Conservation (phyloP, 2,329 filamentous ascomycete species). For the Nakataea oryzae region DNA sequence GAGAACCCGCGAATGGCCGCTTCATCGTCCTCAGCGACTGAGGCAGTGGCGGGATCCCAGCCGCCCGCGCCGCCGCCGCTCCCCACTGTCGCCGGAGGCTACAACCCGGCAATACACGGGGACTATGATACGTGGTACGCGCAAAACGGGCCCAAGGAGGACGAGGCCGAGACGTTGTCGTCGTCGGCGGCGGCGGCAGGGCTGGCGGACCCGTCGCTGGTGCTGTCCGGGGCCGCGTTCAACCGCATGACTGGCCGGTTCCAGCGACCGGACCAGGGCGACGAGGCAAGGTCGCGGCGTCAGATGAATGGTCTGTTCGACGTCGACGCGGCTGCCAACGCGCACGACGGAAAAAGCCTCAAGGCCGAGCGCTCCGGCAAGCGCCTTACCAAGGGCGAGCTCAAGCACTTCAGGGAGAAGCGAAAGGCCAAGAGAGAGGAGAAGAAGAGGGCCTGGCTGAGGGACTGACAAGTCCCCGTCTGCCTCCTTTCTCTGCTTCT, state of each 20-base stretch:
- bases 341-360: conserved; percentile 79
- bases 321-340: conserved; percentile 85
- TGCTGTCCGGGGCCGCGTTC: conserved; percentile 40
- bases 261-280: conserved; percentile 58
- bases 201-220: conserved; percentile 19
- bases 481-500: neutral
- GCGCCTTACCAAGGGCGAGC: conserved; percentile 73
- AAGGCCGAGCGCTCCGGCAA: conserved; percentile 83
- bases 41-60: neutral
- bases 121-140: conserved; percentile 98
- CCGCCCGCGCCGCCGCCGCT: conserved; percentile 9
- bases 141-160: conserved; percentile 33
- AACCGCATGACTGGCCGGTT: conserved; percentile 85
- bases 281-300: conserved; percentile 75
- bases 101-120: conserved; percentile 93
- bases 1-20: conserved; percentile 68
- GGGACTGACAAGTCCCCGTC: conserved; percentile 48
- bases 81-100: conserved; percentile 53
- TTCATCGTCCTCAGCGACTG: conserved; percentile 19
- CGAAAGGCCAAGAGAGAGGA: conserved; percentile 83
- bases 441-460: conserved; percentile 83
- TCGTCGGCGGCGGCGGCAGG: conserved; percentile 27
- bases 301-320: conserved; percentile 96
- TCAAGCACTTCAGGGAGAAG: conserved; percentile 90
- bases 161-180: conserved; percentile 15